Evolutionary conservation across 1,139 yeast species (phyloP).

Genomic region (Debaryomyces sp.): DNA sequence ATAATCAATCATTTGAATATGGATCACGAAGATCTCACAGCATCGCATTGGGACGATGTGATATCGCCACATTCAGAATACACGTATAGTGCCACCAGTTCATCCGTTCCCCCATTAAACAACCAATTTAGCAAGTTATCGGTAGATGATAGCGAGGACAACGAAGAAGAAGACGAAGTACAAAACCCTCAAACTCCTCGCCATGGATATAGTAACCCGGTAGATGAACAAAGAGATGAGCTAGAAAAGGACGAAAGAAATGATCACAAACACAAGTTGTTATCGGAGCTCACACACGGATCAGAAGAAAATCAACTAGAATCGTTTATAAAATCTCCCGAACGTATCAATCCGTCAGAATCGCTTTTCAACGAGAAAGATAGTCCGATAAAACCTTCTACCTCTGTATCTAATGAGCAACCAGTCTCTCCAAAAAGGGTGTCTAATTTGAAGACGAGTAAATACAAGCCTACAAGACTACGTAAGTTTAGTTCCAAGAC

Average conservation of each 20-base stretch:
- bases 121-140: constrained; percentile 32
- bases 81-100: constrained; percentile 11
- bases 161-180: constrained; percentile 13
- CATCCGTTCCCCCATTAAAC: constrained; percentile 19
- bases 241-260: constrained; percentile 36
- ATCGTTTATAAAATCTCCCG: constrained; percentile 25
- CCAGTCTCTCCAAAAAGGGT: constrained; percentile 14
- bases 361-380: constrained; percentile 40
- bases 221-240: constrained; percentile 36
- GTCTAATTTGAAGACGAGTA: constrained; percentile 13
- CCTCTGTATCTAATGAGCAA: constrained; percentile 28
- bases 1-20: constrained; percentile 14
- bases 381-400: constrained; percentile 41
- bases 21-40: constrained; percentile 40
- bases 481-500: constrained; percentile 37
- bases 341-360: constrained; percentile 22
- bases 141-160: constrained; percentile 22
- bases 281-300: constrained; percentile 40
- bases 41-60: constrained; percentile 44
- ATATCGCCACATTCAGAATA: constrained; percentile 23
- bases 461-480: constrained; percentile 49
- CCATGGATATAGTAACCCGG: constrained; percentile 21
- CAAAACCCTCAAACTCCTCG: constrained; percentile 1
- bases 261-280: constrained; percentile 37
- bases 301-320: constrained; percentile 29